Evolutionary conservation across 164 flowering plant genomes (phyloP), one percentile per base, ranked within the genome.

Genomic region (Umbilicus rupestris): DNA sequence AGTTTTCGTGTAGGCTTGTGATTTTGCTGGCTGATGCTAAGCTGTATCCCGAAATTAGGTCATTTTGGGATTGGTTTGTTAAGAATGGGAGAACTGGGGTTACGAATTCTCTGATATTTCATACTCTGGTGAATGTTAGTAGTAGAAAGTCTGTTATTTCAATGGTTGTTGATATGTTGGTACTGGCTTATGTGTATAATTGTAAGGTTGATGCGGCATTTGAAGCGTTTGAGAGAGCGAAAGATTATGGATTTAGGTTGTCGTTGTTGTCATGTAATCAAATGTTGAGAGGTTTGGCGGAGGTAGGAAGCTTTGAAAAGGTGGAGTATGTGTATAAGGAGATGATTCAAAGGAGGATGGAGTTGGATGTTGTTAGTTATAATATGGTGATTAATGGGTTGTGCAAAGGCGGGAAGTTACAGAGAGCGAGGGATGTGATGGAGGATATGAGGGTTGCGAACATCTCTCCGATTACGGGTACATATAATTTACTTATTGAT

Each of bases 361-460:
- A 65, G 63, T 62, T 67, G 44, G 67, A 85, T 77, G 50, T 72
- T 37, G 39, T 67, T 46, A 83, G 78, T 19, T 85, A 79, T 58
- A 83, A 87, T 64, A 72, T 69, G 15, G 80, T 83, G 70, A 74
- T 87, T 6, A 75, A 73, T 73, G 92, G 87, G 57, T 64, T 85
- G 29, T 85, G 89, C 66, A 87, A 81, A 68, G 78, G 33, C 30
- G 87, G 89, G 73, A 81, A 73, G 65, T 73, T 87, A 80, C 79
- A 78, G 24, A 81, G 73, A 74, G 92, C 92, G 3, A 68, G 70
- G 41, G 87, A 87, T 70, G 72, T 82, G 47, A 49, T 80, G n/a
- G 86, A 87, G 74, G 89, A 87, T 66, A 85, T 87, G 86, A 79
- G 78, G 69, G 71, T 70, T 0, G 63, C 68, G 73, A 86, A 85